Evolutionary conservation across 2,329 filamentous ascomycete genomes (phyloP).

Genomic region (Aspergillus sclerotialis): DNA sequence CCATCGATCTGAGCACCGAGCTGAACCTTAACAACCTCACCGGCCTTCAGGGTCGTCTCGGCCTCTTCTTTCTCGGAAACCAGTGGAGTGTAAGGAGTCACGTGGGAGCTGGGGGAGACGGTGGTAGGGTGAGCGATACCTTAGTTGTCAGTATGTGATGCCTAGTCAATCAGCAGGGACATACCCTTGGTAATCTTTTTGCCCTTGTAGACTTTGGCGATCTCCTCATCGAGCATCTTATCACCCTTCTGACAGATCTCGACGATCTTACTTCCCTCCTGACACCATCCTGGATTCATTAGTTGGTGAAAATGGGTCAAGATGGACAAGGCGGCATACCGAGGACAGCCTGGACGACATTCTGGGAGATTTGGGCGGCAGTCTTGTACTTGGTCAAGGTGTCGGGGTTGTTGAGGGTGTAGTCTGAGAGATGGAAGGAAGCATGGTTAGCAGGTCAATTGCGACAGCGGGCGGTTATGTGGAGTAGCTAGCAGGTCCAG

Average conservation of each 20-base stretch:
- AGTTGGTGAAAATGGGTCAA: constrained; percentile 9
- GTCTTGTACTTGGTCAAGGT: constrained; percentile 99
- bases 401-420: constrained; percentile 83
- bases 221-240: constrained; percentile 87
- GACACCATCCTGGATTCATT: constrained; percentile 51
- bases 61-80: constrained; percentile 82
- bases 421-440: constrained; percentile 59
- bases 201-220: constrained; percentile 93
- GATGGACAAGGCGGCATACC: constrained; percentile 35
- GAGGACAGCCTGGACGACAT: constrained; percentile 79
- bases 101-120: constrained; percentile 84
- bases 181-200: constrained; percentile 92
- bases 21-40: constrained; percentile 93
- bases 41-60: constrained; percentile 67
- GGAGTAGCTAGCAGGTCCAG: too few species aligned
- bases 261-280: constrained; percentile 85
- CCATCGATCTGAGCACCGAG: constrained; percentile 98
- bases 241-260: constrained; percentile 94
- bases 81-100: constrained; percentile 94
- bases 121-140: constrained; percentile 92
- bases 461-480: constrained; percentile 1
- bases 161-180: too few species aligned
- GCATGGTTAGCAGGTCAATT: constrained; percentile 7
- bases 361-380: constrained; percentile 89
- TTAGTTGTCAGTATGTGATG: constrained; percentile 34